phyloP scores from a whole-genome alignment of 805 yeast genomes.

The Barnettozyma sp. region DNA sequence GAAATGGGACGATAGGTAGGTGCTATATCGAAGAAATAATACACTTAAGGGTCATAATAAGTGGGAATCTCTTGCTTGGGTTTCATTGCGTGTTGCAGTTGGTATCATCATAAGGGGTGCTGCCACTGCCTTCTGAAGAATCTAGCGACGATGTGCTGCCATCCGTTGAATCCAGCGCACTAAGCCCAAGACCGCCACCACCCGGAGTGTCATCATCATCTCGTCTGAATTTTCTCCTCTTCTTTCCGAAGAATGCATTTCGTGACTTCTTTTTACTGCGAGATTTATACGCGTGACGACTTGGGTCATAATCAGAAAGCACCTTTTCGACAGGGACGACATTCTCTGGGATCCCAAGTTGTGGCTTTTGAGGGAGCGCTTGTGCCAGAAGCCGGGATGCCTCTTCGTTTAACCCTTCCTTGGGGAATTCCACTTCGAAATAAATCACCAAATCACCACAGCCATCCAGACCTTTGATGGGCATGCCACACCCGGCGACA shows the following conservation, averaged over 20 bases:
- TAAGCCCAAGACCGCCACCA: too few relatives aligned
- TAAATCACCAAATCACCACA: conserved; percentile 53
- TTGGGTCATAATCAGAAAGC: conserved; percentile 13
- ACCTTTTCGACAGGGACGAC: conserved; percentile 51
- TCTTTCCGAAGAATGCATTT: conserved; percentile 4
- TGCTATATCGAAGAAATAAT: too few relatives aligned
- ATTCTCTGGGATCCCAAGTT: conserved; percentile 53
- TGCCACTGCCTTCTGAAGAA: conserved; percentile 1
- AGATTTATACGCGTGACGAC: conserved; percentile 2
- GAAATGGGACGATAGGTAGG: too few relatives aligned
- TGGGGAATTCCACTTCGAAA: conserved; percentile 55
- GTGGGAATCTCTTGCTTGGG: too few relatives aligned
- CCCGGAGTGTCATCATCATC: too few relatives aligned
- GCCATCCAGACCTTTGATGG: conserved; percentile 25
- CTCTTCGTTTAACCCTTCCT: conserved; percentile 60
- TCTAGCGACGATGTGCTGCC: background rate
- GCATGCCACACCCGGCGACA: conserved; percentile 56
- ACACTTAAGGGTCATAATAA: too few relatives aligned
- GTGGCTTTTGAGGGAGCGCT: conserved; percentile 70
- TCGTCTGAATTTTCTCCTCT: conserved; percentile 8
- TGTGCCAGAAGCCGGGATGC: conserved; percentile 60
- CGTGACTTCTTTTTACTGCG: background rate
- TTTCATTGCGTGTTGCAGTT: conserved; percentile 12
- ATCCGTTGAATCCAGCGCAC: background rate
- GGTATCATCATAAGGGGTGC: conserved; percentile 2